Evolutionary conservation across 139 green algal species (phyloP).

Genomic region (Desmodesmus armatus): DNA sequence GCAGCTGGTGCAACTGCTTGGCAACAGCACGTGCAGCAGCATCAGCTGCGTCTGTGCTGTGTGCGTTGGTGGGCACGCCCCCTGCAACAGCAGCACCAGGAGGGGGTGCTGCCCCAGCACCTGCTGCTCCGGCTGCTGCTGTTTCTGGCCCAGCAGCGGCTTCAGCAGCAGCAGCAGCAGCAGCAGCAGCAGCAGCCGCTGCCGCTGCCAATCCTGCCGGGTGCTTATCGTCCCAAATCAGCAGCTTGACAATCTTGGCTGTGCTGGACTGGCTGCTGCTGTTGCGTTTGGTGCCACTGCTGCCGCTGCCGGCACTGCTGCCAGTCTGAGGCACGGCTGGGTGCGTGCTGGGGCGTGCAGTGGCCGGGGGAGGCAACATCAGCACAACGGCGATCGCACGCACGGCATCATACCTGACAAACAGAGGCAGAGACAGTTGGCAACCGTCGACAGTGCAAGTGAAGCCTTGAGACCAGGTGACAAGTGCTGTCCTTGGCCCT

Average conservation of each 20-base stretch:
- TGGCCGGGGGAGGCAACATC: background rate
- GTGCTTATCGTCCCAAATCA: slow-evolving; percentile 39
- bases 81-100: slow-evolving; percentile 2
- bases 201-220: slow-evolving; percentile 33
- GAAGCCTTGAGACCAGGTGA: no score
- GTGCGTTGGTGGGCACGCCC: background rate
- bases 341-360: no score
- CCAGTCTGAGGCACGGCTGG: no score
- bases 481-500: no score
- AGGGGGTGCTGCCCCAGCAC: background rate
- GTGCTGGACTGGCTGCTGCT: background rate
- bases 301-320: no score
- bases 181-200: background rate
- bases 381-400: slow-evolving; percentile 68
- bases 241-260: slow-evolving; percentile 27
- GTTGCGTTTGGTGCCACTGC: slow-evolving; percentile 64
- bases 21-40: slow-evolving; percentile 9
- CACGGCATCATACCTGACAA: slow-evolving; percentile 74
- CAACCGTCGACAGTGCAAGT: background rate
- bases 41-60: slow-evolving; percentile 17
- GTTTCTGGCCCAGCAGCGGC: background rate
- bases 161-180: slow-evolving; percentile 16
- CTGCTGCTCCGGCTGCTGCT: slow-evolving; percentile 8
- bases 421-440: background rate
- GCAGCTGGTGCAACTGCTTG: slow-evolving; percentile 1